Conservation (phyloP, 2,329 filamentous ascomycete species). For the Dothistroma septosporum region DNA sequence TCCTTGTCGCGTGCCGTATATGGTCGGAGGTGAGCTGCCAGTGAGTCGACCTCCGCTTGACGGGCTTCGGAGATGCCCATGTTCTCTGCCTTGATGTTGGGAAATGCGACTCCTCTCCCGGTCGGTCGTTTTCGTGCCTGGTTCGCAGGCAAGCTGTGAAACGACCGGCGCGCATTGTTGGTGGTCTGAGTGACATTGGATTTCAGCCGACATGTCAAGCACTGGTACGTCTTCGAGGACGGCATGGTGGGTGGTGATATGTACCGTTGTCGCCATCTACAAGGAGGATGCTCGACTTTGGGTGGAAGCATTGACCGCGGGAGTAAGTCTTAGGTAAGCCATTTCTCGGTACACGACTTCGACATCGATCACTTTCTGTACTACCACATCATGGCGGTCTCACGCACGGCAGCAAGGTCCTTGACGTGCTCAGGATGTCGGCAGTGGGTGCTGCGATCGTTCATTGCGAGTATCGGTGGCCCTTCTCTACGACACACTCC, state of each 20-base stretch:
- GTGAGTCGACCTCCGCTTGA: constrained; percentile 19
- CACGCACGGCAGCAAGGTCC: constrained; percentile 13
- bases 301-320: neutral
- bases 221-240: constrained; percentile 30
- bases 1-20: constrained; percentile 66
- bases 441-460: constrained; percentile 28
- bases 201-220: constrained; percentile 33
- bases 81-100: constrained; percentile 44
- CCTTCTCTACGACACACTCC: constrained; percentile 9
- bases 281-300: neutral
- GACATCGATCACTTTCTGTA: neutral
- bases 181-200: constrained; percentile 14
- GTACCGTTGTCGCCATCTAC: neutral
- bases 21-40: constrained; percentile 32
- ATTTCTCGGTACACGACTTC: neutral
- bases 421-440: constrained; percentile 24
- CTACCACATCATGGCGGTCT: constrained; percentile 15
- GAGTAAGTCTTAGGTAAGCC: neutral
- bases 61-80: constrained; percentile 21
- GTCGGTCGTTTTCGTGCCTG: constrained; percentile 39
- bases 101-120: constrained; percentile 27
- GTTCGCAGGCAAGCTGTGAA: constrained; percentile 40
- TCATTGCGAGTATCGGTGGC: constrained; percentile 31
- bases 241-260: constrained; percentile 19
- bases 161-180: constrained; percentile 34